Percentiles rank a stretch among this genome's conserved stretches.
Conservation (phyloP, 495 filamentous ascomycete genomes). For the Pseudevernia furfuracea region DNA sequence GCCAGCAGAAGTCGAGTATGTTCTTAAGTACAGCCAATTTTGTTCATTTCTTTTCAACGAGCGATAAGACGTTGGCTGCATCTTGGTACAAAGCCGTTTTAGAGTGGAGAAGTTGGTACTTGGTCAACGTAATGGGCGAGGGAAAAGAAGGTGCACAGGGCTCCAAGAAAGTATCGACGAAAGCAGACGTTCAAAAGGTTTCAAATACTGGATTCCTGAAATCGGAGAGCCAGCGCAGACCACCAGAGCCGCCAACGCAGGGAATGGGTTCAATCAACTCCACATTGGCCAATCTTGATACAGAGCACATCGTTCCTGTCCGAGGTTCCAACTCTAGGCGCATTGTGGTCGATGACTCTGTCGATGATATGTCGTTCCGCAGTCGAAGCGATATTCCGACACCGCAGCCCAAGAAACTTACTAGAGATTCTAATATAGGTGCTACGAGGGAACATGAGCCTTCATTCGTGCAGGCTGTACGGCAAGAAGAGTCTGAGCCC, state of each 20-base stretch:
- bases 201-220: conserved; percentile 25
- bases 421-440: conserved; percentile 30
- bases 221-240: neutral
- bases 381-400: conserved; percentile 41
- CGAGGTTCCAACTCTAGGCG: conserved; percentile 31
- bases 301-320: neutral
- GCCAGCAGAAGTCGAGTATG: conserved; percentile 81
- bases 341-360: conserved; percentile 46
- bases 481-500: conserved; percentile 34
- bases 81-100: conserved; percentile 65
- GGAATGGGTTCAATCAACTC: neutral
- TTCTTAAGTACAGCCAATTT: conserved; percentile 78
- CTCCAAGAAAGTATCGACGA: neutral
- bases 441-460: conserved; percentile 21
- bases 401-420: conserved; percentile 35
- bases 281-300: neutral
- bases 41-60: conserved; percentile 83
- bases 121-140: conserved; percentile 59
- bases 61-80: conserved; percentile 56
- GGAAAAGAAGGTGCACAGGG: conserved; percentile 33
- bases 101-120: conserved; percentile 82
- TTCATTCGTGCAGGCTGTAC: conserved; percentile 19
- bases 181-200: conserved; percentile 12
- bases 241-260: neutral
- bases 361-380: conserved; percentile 32